Base-by-base conservation (phyloP, 495 filamentous ascomycete genomes). In the Choiromyces venosus region DNA sequence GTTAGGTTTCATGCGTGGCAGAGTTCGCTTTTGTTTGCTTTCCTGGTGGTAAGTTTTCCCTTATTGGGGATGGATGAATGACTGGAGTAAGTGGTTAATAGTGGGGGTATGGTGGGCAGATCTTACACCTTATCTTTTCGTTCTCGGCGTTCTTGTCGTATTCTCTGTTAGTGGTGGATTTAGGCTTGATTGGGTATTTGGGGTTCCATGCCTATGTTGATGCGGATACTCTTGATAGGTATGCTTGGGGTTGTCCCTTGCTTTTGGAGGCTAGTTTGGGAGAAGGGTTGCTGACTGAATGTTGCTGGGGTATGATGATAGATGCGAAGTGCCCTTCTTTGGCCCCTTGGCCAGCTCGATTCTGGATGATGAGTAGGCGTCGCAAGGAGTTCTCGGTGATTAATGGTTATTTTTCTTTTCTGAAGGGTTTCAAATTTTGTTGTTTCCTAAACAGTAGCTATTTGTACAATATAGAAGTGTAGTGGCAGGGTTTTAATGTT, bases 1-100 rank as follows among this genome's bases (percentile, higher is more conserved):
- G 66, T 65, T 74, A 96, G 93, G 77, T 97, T 97, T 75, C 95
- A 99, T 82, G 95, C 94, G 10, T 97, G 95, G 94, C 94, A 98
- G 83, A 92, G 90, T 5, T 91, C 90, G 73, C 86, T 98, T 82
- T 83, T 97, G 21, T 99, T 97, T 82, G 89, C 91, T 29, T 88
- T 87, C 71, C 82, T 99, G 66, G 96, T 97, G 82, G 89, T 94
- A 82, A 78, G 87, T 85, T 37, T 68, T 9, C 40, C 65, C 68
- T 14, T 4, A 21, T 9, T 6, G 52, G 4, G 65, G 38, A 46
- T 35, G 10, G 21, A 42, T 70, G 65, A 52, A 69, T 84, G 40
- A 81, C 56, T 37, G 25, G 16, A 40, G 12, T 56, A 65, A 3
- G 46, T 33, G 25, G 52, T 16, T 61, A 61, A 61, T 18, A 61